Conservation (phyloP, 1,284 basidiomycete genomes). For the Ceratobasidium papillatum region DNA sequence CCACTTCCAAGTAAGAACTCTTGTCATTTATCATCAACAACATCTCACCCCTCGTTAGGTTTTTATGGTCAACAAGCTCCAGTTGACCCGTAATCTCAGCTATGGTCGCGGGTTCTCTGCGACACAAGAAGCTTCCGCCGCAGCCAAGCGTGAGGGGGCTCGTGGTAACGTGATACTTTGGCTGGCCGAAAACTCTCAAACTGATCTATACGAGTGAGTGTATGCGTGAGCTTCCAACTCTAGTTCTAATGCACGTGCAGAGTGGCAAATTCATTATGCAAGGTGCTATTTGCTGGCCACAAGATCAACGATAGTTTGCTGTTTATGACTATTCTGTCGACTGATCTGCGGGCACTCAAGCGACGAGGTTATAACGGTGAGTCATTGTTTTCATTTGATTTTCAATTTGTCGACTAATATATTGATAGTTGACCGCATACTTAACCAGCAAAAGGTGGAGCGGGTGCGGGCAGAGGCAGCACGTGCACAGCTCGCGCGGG, state of each 20-base stretch:
- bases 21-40: slow-evolving; percentile 6
- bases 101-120: slow-evolving; percentile 33
- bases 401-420: neutral
- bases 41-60: neutral
- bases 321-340: slow-evolving; percentile 93
- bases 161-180: slow-evolving; percentile 77
- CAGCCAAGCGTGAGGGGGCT: slow-evolving; percentile 63
- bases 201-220: slow-evolving; percentile 92
- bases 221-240: neutral
- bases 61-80: slow-evolving; percentile 27
- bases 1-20: slow-evolving; percentile 63
- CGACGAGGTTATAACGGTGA: slow-evolving; percentile 86
- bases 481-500: slow-evolving; percentile 41
- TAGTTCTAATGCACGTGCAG: slow-evolving; percentile 53
- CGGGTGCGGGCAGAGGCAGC: slow-evolving; percentile 55
- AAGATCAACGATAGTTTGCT: slow-evolving; percentile 85
- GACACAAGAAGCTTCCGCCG: slow-evolving; percentile 77
- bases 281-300: slow-evolving; percentile 74
- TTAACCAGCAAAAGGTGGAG: slow-evolving; percentile 76
- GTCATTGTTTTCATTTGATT: slow-evolving; percentile 41
- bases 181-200: slow-evolving; percentile 74
- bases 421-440: slow-evolving; percentile 83
- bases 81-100: slow-evolving; percentile 61
- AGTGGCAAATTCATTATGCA: slow-evolving; percentile 82
- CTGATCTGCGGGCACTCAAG: slow-evolving; percentile 83